Evolutionary conservation across 1,139 yeast species (phyloP), one percentile per base, ranked within the genome.

Genomic region (Taphrina populina): DNA sequence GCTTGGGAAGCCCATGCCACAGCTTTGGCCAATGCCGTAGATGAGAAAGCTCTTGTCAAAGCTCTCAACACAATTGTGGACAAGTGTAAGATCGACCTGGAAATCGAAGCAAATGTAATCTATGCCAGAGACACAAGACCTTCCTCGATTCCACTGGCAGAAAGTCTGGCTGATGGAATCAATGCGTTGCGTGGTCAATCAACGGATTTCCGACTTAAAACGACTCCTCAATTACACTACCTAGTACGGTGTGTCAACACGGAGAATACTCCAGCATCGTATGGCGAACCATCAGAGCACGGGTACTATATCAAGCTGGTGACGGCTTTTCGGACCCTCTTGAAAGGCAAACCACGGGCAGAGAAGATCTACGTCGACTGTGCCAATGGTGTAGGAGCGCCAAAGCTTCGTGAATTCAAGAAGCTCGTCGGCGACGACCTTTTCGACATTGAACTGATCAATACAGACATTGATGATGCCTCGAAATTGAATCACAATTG

Each of bases 331-430:
- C 65, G 67, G 34, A 55, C 57, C 10, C 53, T 64, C 40, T 54
- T 59, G 59, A 52, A 56, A 20, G 60, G 61, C 15, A 63, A 71
- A 11, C 63, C 71, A 2, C 34, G 40, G 2, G 52, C 53, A 8
- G 51, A 35, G 15, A 68, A 69, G 4, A 64, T 69, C 36, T 72
- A 74, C 40, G 73, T 71, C 52, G 67, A 62, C 57, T 60, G 64
- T 35, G 98, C 98, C 7, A 92, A 92, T 67, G 99, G 99, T 13
- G 87, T 92, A 39, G 99, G 98, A 13, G 95, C 92, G 0, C 87
- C 88, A 19, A 85, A 86, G 67, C 74, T 83, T 27, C 65, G 70
- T 26, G 75, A 77, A 40, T 71, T 84, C 60, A 69, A 73, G 23
- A 64, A 72, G 19, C 57, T 62, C 5, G 39, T 62, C 13, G 71